These are phyloP conservation scores for Cinchona pubescens DNA, from an alignment of 257 asterid genomes.

Conservation along the genomic window DNA sequence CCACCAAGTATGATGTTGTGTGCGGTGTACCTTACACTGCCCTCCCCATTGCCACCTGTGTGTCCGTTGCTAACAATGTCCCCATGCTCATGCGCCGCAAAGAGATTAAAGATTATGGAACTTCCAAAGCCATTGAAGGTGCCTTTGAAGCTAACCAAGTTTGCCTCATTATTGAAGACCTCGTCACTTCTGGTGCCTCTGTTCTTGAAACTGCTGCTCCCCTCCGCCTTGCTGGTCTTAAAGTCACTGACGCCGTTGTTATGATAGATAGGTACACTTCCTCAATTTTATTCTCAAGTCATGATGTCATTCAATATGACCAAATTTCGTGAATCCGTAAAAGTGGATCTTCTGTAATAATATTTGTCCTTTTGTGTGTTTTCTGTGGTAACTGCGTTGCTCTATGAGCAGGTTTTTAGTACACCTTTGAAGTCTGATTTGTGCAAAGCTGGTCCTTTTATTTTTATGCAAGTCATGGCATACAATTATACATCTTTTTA, in stretches of 20 bases:
- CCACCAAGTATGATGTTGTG: slow-evolving; percentile 60
- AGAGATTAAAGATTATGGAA: slow-evolving; percentile 93
- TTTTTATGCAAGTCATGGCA: no score
- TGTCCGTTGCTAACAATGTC: slow-evolving; percentile 49
- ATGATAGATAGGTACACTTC: slow-evolving; percentile 84
- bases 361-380: no score
- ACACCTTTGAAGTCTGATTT: no score
- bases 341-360: no score
- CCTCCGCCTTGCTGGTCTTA: slow-evolving; percentile 74
- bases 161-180: slow-evolving; percentile 84
- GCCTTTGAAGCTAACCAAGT: slow-evolving; percentile 46
- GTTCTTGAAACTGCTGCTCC: slow-evolving; percentile 93
- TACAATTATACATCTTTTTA: no score
- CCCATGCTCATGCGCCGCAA: slow-evolving; percentile 97
- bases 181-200: slow-evolving; percentile 90
- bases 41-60: slow-evolving; percentile 86
- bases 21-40: slow-evolving; percentile 99
- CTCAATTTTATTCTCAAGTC: no score
- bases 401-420: no score
- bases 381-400: no score
- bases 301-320: no score
- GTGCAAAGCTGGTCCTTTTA: no score
- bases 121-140: slow-evolving; percentile 87
- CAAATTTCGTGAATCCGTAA: no score
- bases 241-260: slow-evolving; percentile 85